Evolutionary conservation across 176 grass and related monocot genomes (phyloP).

Genomic region (Otatea glauca): DNA sequence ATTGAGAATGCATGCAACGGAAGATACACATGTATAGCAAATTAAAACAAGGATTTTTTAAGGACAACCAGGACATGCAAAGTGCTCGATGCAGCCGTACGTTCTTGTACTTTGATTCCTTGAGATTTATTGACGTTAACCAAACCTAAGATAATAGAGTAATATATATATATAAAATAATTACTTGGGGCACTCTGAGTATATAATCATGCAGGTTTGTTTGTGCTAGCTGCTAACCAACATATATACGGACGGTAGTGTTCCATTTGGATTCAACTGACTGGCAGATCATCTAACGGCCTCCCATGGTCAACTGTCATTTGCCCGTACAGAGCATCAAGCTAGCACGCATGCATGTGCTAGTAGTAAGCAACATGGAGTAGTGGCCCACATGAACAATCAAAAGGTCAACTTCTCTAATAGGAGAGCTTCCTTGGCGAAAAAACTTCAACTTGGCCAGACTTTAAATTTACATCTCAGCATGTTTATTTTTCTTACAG

Average conservation of each 20-base stretch:
- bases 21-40: background rate
- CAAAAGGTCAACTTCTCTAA: slow-evolving; percentile 45
- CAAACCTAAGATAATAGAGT: background rate
- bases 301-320: slow-evolving; percentile 44
- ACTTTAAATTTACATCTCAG: background rate
- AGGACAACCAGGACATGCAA: slow-evolving; percentile 19
- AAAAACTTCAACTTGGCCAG: slow-evolving; percentile 26
- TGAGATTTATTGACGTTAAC: slow-evolving; percentile 25
- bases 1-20: background rate
- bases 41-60: background rate
- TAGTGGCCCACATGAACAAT: background rate
- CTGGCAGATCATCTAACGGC: background rate
- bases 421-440: slow-evolving; percentile 1
- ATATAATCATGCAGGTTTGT: slow-evolving; percentile 11
- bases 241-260: background rate
- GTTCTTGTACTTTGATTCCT: slow-evolving; percentile 24
- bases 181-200: too few relatives aligned
- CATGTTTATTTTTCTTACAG: background rate
- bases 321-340: slow-evolving; percentile 38
- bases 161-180: slow-evolving; percentile 10
- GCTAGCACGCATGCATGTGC: background rate
- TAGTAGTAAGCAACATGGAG: background rate
- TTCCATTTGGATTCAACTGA: slow-evolving; percentile 13
- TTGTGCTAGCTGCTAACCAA: background rate
- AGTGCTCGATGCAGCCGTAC: background rate